phyloP scores from a whole-genome alignment of 225 moss, liverwort and hornwort species.

The Straminergon stramineum region DNA sequence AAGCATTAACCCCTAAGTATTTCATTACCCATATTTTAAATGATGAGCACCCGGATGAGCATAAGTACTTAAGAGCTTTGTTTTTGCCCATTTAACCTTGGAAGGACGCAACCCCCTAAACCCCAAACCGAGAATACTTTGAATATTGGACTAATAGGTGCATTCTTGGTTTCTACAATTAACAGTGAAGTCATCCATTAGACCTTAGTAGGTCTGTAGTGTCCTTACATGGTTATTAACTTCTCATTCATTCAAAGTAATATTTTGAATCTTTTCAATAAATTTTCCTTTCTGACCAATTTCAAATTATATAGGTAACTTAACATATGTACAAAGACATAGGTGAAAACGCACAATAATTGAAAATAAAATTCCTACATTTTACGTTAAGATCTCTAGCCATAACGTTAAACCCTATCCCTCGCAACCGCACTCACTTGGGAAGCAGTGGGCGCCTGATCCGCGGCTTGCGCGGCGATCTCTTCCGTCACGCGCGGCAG shows the following conservation, averaged over 20 bases:
- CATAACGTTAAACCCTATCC: neutral
- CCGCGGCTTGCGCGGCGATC: neutral
- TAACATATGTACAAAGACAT: neutral
- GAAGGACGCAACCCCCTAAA: too few species aligned
- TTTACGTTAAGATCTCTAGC: too few species aligned
- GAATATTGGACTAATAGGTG: too few species aligned
- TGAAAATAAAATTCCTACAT: neutral
- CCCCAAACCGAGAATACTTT: too few species aligned
- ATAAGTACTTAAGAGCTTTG: rapidly evolving
- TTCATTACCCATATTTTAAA: neutral
- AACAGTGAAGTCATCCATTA: too few species aligned
- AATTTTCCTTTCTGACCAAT: neutral
- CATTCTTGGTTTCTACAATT: too few species aligned
- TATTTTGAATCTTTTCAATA: neutral
- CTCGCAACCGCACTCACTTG: neutral
- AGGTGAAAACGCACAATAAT: too few species aligned
- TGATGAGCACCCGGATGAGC: neutral
- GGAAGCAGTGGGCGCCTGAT: neutral
- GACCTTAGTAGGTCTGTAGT: too few species aligned
- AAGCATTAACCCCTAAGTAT: neutral
- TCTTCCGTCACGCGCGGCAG: neutral
- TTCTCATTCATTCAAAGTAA: neutral
- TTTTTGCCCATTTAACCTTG: neutral
- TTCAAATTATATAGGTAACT: neutral
- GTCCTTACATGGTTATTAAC: too few species aligned